Evolutionary conservation across 2,329 filamentous ascomycete genomes (phyloP), one percentile per base, ranked within the genome.

Genomic region (Colletotrichum cordylinicola): DNA sequence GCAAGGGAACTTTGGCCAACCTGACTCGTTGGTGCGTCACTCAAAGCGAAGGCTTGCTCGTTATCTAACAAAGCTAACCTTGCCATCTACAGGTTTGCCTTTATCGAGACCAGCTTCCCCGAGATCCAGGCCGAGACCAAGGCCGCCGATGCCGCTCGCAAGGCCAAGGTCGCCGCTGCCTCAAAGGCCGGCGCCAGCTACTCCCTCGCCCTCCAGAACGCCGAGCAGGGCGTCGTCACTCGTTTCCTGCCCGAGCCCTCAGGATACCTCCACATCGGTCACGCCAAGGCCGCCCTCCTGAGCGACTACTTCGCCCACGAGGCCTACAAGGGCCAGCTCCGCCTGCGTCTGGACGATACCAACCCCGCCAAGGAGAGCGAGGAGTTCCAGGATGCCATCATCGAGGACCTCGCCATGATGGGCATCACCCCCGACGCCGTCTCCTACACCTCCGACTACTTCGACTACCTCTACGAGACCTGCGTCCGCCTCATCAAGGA

Each of bases 291-390:
- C 35, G 96, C 96, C 8, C 90, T 98, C 71, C 92, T 98, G 73
- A 98, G 97, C 87, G 96, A 98, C 84, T 98, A 98, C 89, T 98
- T 98, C 80, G 96, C 96, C 60, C 96, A 98, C 85, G 94, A 96
- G 84, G 94, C 95, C 80, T 98, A 98, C 89, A 93, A 96, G 76
- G 97, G 97, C 81, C 98, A 94, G 81, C 90, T 99, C 80, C 93
- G 98, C 75, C 91, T 98, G 66, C 94, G 97, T 76, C 97, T 99
- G 82, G 97, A 99, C 83, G 97, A 99, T 83, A 99, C 97, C 72
- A 99, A 99, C 86, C 97, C 97, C 9, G 93, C 94, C 76, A 98
- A 98, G 85, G 97, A 99, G 89, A 98, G 98, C 88, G 93, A 96
- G 84, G 97, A 98, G 87, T 99, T 94, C 84, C 94, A 98, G 84